Percentiles rank a stretch among this genome's conserved stretches.
Evolutionary conservation across 2,329 filamentous ascomycete genomes (phyloP).

Genomic region (Cadophora sp.): DNA sequence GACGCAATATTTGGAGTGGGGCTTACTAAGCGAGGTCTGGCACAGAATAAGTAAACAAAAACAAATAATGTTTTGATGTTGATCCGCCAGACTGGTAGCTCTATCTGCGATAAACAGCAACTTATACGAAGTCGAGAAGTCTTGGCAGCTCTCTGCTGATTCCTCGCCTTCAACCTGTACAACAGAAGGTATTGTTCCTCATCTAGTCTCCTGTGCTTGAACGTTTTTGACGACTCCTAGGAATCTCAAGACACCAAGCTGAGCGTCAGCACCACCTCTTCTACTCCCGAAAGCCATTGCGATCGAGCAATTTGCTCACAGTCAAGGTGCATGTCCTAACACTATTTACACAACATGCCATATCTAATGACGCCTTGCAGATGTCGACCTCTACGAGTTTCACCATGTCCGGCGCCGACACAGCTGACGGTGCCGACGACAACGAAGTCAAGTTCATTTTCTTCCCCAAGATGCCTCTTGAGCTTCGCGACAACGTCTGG

Average conservation of each 20-base stretch:
- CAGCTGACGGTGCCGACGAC: neutral
- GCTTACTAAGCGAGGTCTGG: neutral
- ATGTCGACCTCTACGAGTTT: neutral
- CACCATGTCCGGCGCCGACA: too few relatives aligned
- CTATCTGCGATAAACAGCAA: too few relatives aligned
- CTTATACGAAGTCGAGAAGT: too few relatives aligned
- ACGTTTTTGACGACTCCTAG: neutral
- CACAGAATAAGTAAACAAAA: neutral
- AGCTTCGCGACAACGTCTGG: constrained; percentile 13
- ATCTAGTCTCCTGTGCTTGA: neutral
- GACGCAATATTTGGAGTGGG: too few relatives aligned
- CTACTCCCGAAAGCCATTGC: neutral
- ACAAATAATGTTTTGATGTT: neutral
- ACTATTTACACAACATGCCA: neutral
- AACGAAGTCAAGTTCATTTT: neutral
- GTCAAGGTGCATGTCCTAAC: neutral
- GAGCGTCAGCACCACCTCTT: neutral
- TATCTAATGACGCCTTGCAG: neutral
- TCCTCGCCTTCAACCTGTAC: too few relatives aligned
- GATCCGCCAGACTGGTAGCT: neutral
- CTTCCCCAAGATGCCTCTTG: constrained; percentile 12
- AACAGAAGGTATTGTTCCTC: neutral
- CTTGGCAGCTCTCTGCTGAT: too few relatives aligned
- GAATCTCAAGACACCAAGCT: neutral
- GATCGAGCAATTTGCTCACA: neutral